Base-by-base conservation (phyloP, 2,329 filamentous ascomycete genomes). In the Exophiala bonariae region DNA sequence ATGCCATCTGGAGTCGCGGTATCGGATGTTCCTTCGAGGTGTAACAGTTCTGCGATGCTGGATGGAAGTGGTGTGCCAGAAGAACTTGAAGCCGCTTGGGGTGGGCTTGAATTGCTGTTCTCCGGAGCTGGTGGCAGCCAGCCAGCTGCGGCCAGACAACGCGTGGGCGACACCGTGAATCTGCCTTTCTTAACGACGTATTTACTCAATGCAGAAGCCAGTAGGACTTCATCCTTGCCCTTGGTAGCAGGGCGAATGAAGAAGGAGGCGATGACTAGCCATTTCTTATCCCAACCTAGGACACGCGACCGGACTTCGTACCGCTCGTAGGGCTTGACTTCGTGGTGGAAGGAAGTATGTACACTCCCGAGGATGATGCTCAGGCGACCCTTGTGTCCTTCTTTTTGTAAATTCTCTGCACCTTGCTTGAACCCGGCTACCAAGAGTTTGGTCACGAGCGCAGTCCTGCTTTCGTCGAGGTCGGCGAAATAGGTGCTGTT, bases 151-250 rank as follows among this genome's bases (percentile, higher is more conserved):
- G 80, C 75, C 19, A 97, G 74, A 6, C 92, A 75, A 37, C 87
- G 76, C 57, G 90, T 86, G 0, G 93, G 91, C 55, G 91, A 82
- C 3, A 97, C 81, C 0, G 92, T 97, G 60, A 93, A 75, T 18
- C 92, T 77, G 1, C 86, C 87, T 46, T 89, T 76, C 73, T 92
- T 92, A 65, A 89, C 83, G 32, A 92, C 87, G 65, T 92, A 92
- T 72, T 90, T 91, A 71, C 80, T 84, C 34, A 92, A 67, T 1
- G 83, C 83, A 0, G 84, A 85, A 1, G 87, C 88, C 57, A 86
- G 78, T 31, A 92, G 77, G 50, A 81, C 66, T 79, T 82, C 64
- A 26, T 11, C 11, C 37, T 71, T 66, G 33, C 63, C 63, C 4
- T 50, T 46, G 47, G 66, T 66, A 16, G 67, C 67, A 22, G 68